Percentiles rank a stretch among this genome's conserved stretches.
Evolutionary conservation across 441 rosid species (phyloP).

Genomic region (Iberis amara): DNA sequence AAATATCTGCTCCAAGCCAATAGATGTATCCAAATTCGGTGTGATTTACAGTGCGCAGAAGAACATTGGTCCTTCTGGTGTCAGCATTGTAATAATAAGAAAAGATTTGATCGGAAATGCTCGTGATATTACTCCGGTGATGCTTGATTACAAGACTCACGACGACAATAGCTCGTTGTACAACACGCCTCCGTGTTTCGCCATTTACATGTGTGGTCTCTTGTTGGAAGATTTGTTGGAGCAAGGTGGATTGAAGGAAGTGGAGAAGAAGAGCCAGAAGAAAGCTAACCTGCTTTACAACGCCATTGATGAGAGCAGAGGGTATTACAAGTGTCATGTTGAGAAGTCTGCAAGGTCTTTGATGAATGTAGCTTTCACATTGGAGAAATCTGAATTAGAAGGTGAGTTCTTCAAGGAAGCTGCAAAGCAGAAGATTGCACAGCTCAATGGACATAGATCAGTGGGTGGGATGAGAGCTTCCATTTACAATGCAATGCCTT

Average conservation of each 20-base stretch:
- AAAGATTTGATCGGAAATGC: slow-evolving; percentile 81
- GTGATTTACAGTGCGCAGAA: slow-evolving; percentile 92
- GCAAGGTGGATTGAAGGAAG: slow-evolving; percentile 76
- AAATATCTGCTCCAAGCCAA: slow-evolving; percentile 89
- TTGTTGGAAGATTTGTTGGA: slow-evolving; percentile 79
- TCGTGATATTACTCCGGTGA: slow-evolving; percentile 61
- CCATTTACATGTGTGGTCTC: slow-evolving; percentile 85
- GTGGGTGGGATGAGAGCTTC: slow-evolving; percentile 98
- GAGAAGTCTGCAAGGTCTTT: slow-evolving; percentile 85
- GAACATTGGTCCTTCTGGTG: slow-evolving; percentile 95
- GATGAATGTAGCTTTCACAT: slow-evolving; percentile 93
- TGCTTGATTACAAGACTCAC: slow-evolving; percentile 90
- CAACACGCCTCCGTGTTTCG: slow-evolving; percentile 85
- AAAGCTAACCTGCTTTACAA: slow-evolving; percentile 66
- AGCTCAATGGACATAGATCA: slow-evolving; percentile 91
- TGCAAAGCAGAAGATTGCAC: slow-evolving; percentile 84
- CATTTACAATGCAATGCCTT: slow-evolving; percentile 92
- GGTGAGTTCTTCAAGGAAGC: slow-evolving; percentile 88
- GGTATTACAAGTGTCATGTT: slow-evolving; percentile 76
- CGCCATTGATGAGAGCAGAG: slow-evolving; percentile 71
- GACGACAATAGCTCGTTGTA: slow-evolving; percentile 75
- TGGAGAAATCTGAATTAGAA: slow-evolving; percentile 80
- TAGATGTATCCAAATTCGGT: slow-evolving; percentile 78
- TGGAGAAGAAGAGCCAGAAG: slow-evolving; percentile 79
- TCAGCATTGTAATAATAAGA: slow-evolving; percentile 73